Base-by-base conservation (phyloP, 148 eudicot species). In the Rhododendron williamsianum region DNA sequence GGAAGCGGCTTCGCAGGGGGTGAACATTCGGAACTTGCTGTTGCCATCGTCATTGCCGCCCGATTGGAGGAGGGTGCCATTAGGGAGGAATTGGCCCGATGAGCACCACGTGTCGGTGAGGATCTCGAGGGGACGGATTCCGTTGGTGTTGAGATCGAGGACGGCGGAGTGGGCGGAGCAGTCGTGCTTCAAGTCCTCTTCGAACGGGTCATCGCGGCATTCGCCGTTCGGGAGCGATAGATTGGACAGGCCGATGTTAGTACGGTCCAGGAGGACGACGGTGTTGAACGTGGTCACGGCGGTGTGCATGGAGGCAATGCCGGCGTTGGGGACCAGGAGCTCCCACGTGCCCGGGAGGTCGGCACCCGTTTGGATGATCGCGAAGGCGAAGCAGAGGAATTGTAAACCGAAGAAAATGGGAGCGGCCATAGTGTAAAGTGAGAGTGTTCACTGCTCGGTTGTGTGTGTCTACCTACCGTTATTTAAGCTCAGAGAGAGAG, bases 131-230 rank as follows among this genome's bases (percentile, higher is more conserved):
- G 99, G 98, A 13, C 98, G 92, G 85, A 94, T 30, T 19, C 83
- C 2, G 71, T 92, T 92, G 76, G 95, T 92, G 1, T 56, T 19
- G 21, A 91, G 93, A 90, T 94, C 93, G 74, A 94, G 91, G n/a
- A 93, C 80, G 35, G 90, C 95, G 1, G 99, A 96, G 90, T 96
- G 98, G 1, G 98, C 99, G 35, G 89, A 90, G 87, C 99, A 94
- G 76, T 94, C 98, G 58, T 63, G 93, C 60, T 87, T 91, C 0
- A 84, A 76, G 0, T 87, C 81, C 19, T 84, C 74, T 81, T 89
- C 91, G 38, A 80, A 65, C 0, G 78, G 87, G 86, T 91, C 88
- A 41, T 1, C 11, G 4, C 86, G 93, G 87, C 95, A 92, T 45
- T 83, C 92, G 84, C 81, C 65, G 3, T 63, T 52, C 0, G 89